Percentiles rank a stretch among this genome's conserved stretches.
Conservation (phyloP, 1,284 basidiomycete species). For the Malassezia vespertilionis region DNA sequence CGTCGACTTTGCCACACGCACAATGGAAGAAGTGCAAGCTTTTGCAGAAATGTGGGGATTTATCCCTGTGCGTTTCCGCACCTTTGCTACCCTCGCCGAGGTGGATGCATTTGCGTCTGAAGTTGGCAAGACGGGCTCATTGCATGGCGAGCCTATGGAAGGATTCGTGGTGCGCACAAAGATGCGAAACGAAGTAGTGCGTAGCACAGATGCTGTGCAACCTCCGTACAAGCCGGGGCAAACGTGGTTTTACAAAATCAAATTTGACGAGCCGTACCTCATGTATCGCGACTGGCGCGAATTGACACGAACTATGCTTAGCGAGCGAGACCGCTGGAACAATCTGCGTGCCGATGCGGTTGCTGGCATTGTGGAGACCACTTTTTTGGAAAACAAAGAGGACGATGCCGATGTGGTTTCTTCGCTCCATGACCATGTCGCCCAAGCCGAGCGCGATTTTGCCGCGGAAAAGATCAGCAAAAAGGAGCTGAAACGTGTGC, state of each 20-base stretch:
- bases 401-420: neutral
- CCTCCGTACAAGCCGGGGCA: slow-evolving; percentile 54
- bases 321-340: slow-evolving; percentile 26
- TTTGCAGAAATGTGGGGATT: slow-evolving; percentile 89
- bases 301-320: slow-evolving; percentile 59
- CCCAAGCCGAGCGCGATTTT: neutral
- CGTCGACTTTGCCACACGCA: slow-evolving; percentile 60
- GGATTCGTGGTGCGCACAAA: slow-evolving; percentile 73
- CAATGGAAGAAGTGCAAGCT: slow-evolving; percentile 54
- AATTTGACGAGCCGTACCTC: slow-evolving; percentile 96
- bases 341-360: slow-evolving; percentile 5
- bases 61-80: slow-evolving; percentile 63
- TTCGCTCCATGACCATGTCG: too few species aligned
- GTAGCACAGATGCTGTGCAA: slow-evolving; percentile 25
- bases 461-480: slow-evolving; percentile 13
- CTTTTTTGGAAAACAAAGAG: neutral
- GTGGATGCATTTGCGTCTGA: slow-evolving; percentile 65
- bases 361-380: too few species aligned
- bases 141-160: slow-evolving; percentile 78
- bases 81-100: slow-evolving; percentile 57
- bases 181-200: slow-evolving; percentile 43
- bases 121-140: slow-evolving; percentile 59
- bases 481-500: slow-evolving; percentile 19
- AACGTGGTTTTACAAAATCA: slow-evolving; percentile 97
- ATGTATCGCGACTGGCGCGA: slow-evolving; percentile 98